These are phyloP conservation scores for Artemisia argyi DNA, from an alignment of 129 eudicot genomes.

Conservation along the genomic window DNA sequence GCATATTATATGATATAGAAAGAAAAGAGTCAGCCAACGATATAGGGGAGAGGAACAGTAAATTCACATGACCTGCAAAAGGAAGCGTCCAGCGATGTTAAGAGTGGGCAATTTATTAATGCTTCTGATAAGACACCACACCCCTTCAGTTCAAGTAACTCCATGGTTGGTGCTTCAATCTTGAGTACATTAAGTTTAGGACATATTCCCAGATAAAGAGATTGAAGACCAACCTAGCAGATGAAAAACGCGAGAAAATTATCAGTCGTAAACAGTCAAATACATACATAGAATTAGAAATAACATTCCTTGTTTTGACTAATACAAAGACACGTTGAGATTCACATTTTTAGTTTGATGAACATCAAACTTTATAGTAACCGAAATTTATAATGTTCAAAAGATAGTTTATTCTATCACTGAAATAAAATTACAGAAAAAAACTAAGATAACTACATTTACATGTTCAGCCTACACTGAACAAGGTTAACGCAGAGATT, in stretches of 20 bases:
- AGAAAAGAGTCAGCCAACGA: conserved; percentile 3
- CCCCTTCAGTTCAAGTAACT: conserved; percentile 89
- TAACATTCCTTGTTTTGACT: too few species aligned
- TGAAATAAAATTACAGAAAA: too few species aligned
- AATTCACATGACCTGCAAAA: conserved; percentile 78
- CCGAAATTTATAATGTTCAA: neutral
- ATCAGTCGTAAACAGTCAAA: conserved; percentile 3
- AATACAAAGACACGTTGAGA: neutral
- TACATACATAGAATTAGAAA: too few species aligned
- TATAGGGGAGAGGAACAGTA: neutral
- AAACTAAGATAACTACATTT: too few species aligned
- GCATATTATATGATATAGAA: neutral
- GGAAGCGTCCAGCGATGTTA: conserved; percentile 92
- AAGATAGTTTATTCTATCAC: too few species aligned
- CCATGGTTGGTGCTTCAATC: conserved; percentile 84
- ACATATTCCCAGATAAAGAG: conserved; percentile 86
- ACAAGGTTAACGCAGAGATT: too few species aligned
- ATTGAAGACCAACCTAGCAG: conserved; percentile 83
- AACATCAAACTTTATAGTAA: conserved; percentile 1
- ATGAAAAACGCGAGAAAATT: neutral
- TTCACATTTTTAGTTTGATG: neutral
- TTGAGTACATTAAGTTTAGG: conserved; percentile 74
- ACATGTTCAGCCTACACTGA: too few species aligned
- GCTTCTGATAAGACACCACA: conserved; percentile 97
- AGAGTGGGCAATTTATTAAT: conserved; percentile 68